Base-by-base conservation (phyloP, 257 asterid genomes). In the Rehmannia glutinosa region DNA sequence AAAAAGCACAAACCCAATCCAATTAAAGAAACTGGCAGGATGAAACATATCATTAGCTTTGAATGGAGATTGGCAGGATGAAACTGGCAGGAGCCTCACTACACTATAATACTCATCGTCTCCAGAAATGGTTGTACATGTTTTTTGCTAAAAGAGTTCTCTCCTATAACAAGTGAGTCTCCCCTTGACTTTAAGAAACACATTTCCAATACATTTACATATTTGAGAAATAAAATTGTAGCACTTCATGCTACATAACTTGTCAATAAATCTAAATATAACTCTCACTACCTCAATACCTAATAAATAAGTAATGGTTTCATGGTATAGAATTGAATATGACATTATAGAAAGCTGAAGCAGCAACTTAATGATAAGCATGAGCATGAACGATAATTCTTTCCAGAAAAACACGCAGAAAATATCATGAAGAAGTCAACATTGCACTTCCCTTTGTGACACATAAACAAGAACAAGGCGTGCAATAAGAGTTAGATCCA, bases 331-430 rank as follows among this genome's bases (percentile, higher is more conserved):
- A 35, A 59, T 11, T 73, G 56, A 10, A 36, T n/a, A 45, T 57
- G 41, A 38, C 52, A 51, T 7, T 56, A 71, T 59, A 73, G 27
- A 59, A 28, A 17, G 36, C 70, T 35, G 58, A 38, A 30, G 33
- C 56, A 50, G 9, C 51, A 70, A 60, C 41, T 46, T 20, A 3
- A 6, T 49, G 35, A 60, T 51, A 15, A 36, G 28, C 15, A 38
- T n/a, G n/a, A n/a, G n/a, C n/a, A n/a, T 39, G 39, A 66, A 54
- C 39, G 32, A 30, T 0, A 1, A 71, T 27, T 16, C 21, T 24
- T 38, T 61, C 39, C 21, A 27, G 35, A 49, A 35, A 21, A 51
- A 24, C 28, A 41, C 46, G 28, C 15, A 19, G 35, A 19, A 54
- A 38, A 8, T 33, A 52, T 36, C 46, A 50, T 43, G 9, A 57